Base-by-base conservation (phyloP, 2,329 filamentous ascomycete species). In the Venturia oleaginea region DNA sequence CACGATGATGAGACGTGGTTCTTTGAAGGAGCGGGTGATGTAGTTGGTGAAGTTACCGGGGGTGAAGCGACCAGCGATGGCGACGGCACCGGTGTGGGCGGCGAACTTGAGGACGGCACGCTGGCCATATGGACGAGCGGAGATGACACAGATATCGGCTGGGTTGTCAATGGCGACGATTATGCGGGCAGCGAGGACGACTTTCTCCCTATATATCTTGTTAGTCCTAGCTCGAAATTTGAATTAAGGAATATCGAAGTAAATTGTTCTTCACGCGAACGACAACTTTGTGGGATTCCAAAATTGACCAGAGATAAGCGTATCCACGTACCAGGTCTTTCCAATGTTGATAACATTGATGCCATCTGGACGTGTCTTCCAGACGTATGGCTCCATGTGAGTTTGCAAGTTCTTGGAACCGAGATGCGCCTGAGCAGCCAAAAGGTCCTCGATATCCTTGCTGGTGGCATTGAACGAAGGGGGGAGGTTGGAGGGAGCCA, bases 11-110 rank as follows among this genome's bases (percentile, higher is more conserved):
- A 99, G 86, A 81, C 95, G 95, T 78, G 94, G 94, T 86, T 99
- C 94, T 89, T 97, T 97, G 92, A 99, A 99, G 71, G 94, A 97
- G 77, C 94, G 93, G 81, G 95, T 99, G 89, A 99, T 99, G 90
- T 99, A 99, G 88, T 99, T 99, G 86, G 94, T 99, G 89, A 99
- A 99, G 82, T 93, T 96, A 90, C 94, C 94, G 79, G 94, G 94
- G 78, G 94, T 99, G 90, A 99, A 99, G 80, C 94, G 94, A 84
- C 94, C 94, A 76, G 94, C 95, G 77, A 99, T 99, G 80, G 94
- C 90, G 76, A 92, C 90, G 76, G 95, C 92, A 79, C 94, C 94
- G 72, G 94, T 99, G 89, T 99, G 94, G 70, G 92, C 84, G 76
- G 94, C 94, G 84, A 99, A 99, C 89, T 99, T 99, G 80, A 99